Evolutionary conservation across 768 basidiomycete genomes (phyloP), one percentile per base, ranked within the genome.

Genomic region (Mycena epipterygia): DNA sequence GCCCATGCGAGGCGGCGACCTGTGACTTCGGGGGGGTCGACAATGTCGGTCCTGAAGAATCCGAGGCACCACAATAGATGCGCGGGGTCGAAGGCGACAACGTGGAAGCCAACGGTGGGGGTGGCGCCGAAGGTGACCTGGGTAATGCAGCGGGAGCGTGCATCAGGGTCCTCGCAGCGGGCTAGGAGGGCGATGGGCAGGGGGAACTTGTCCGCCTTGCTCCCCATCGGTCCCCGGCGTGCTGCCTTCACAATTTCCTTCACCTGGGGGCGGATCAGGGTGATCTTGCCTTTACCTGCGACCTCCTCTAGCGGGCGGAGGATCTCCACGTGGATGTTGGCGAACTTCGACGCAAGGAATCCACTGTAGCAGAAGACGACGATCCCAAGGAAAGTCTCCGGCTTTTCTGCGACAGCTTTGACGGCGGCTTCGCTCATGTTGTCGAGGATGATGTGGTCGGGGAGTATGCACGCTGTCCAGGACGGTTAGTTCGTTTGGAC

Each of bases 241-340:
- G 32, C 27, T 21, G 4, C 23, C 32, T 21, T 33, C 1, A 32
- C 5, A 12, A 30, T 13, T 1, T 19, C 23, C 33, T 62, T 49
- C 4, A 33, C 16, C 19, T 25, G 23, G 19, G 48, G 48, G 19
- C n/a, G 30, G n/a, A 62, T 27, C 12, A 62, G 7, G 5, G 48
- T 53, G 11, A 64, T 12, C 12, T 41, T 53, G 19, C 49, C 49
- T 5, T 41, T 42, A 12, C 52, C 52, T 0, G 37, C 39, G n/a
- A 64, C 11, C 37, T 53, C 37, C 51, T 53, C 62, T 21, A 64
- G 23, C 8, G 29, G 1, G 7, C 2, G 6, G 23, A 30, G 6
- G 49, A 21, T 76, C 70, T 80, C 3, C 17, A 81, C 9, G 76
- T 86, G 19, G 5, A 23, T 14, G n/a, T 82, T 93, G n/a, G n/a